A percentile compares a stretch with the other conserved stretches of the same genome.
Evolutionary conservation across 768 basidiomycete genomes (phyloP).

Genomic region (Boletus rex-veris): DNA sequence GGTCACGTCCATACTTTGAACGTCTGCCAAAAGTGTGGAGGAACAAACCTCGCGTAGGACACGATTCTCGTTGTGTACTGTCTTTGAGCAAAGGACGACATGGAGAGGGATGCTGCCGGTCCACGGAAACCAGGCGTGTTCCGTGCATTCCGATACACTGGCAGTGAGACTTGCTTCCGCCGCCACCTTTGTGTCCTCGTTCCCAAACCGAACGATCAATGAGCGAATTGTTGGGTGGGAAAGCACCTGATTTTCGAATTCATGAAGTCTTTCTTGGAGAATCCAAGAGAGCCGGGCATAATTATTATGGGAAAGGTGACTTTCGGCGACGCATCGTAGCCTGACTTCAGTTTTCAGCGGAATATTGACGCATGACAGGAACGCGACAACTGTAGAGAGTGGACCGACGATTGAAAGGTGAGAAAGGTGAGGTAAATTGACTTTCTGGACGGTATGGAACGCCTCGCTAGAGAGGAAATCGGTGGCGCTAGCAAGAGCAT

Average conservation of each 20-base stretch:
- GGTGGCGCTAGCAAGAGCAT: conserved; percentile 22
- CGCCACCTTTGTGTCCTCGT: too few relatives aligned
- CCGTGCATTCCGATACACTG: not conserved
- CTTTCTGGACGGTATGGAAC: not conserved
- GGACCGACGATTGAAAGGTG: conserved; percentile 2
- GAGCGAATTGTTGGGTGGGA: too few relatives aligned
- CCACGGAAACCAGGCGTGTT: not conserved
- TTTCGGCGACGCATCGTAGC: not conserved
- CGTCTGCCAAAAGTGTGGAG: too few relatives aligned
- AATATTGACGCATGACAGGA: conserved; percentile 6
- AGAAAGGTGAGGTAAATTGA: conserved; percentile 3
- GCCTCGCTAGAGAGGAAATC: not conserved
- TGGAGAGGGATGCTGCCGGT: not conserved
- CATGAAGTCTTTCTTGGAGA: too few relatives aligned
- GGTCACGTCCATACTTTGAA: not conserved
- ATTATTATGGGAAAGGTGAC: too few relatives aligned
- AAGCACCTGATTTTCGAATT: too few relatives aligned
- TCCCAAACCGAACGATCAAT: too few relatives aligned
- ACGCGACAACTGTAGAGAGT: not conserved
- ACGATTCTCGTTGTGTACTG: too few relatives aligned
- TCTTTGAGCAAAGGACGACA: not conserved
- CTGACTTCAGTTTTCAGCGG: not conserved
- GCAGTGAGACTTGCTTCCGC: not conserved
- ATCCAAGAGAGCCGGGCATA: too few relatives aligned
- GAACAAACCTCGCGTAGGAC: too few relatives aligned